Percentiles rank a stretch among this genome's conserved stretches.
Conservation (phyloP, 2,329 filamentous ascomycete species). For the Huntiella moniliformis region DNA sequence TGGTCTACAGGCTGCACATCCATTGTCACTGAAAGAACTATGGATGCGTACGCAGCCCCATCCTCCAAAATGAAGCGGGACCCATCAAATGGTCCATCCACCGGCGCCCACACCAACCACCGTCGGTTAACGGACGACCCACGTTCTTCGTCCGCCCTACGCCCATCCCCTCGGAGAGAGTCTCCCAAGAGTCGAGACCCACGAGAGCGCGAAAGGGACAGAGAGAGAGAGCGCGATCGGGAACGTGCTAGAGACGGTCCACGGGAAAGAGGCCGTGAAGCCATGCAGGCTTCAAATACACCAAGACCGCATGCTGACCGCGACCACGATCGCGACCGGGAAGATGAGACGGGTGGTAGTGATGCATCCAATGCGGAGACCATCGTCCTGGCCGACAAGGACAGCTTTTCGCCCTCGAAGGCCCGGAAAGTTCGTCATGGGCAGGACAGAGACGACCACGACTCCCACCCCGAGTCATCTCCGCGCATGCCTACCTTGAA, state of each 20-base stretch:
- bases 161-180: conserved; percentile 3
- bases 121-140: conserved; percentile 3
- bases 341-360: conserved; percentile 24
- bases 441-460: conserved; percentile 32
- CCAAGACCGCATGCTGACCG: background rate
- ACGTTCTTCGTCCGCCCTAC: background rate
- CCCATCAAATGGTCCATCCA: conserved; percentile 4
- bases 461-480: background rate
- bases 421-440: conserved; percentile 46
- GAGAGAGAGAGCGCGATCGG: conserved; percentile 6
- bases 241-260: conserved; percentile 6
- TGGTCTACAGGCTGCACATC: conserved; percentile 6
- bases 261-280: background rate
- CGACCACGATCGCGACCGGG: conserved; percentile 9
- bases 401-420: conserved; percentile 45
- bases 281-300: conserved; percentile 1
- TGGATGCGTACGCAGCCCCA: conserved; percentile 9
- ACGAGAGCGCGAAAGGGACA: conserved; percentile 3
- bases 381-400: conserved; percentile 47
- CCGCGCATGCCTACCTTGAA: background rate
- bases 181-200: conserved; percentile 1
- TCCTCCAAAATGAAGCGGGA: conserved; percentile 9
- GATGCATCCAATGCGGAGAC: conserved; percentile 53
- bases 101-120: background rate
- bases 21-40: conserved; percentile 6